Base-by-base conservation (phyloP, 2,329 filamentous ascomycete species). In the Apiospora koreana region DNA sequence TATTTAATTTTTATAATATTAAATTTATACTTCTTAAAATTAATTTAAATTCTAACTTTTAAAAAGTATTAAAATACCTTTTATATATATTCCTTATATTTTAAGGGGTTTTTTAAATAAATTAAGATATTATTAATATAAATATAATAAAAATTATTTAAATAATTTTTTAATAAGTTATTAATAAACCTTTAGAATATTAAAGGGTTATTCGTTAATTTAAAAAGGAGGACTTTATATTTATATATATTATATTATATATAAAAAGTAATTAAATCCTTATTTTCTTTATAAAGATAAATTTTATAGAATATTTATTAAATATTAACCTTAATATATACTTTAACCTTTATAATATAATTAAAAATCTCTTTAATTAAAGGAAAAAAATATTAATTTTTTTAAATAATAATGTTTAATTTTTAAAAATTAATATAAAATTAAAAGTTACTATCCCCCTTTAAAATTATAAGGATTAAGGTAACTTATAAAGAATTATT, bases 41-140 rank as follows among this genome's bases (percentile, higher is more conserved):
- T 41, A 54, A 58, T 62, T 68, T 69, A 66, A 8, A 35, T 21
- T 8, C 28, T 10, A 21, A 2, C 2, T 38, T 64, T 21, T 35
- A 21, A 35, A 18, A 35, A 38, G 3, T 8, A 8, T 64, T 38
- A 21, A 9, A 41, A 38, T 38, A 43, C 12, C 8, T 64, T 64
- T 21, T 21, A 2, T 21, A 31, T 25, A 64, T 31, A 14, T 21
- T 35, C 28, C 5, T 31, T n/a, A 38, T 35, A 35, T 42, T 38
- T 65, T 58, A 31, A 38, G 31, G 41, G 54, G 8, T 2, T 65
- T 67, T 69, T 58, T 65, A 64, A 64, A 68, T 65, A 48, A 41
- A 46, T 58, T 43, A 50, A 62, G 46, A 21, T n/a, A 65, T 65
- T 67, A 62, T n/a, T 62, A 66, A 43, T n/a, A 46, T 71, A 69